phyloP scores from a whole-genome alignment of 148 eudicot species.

The Heliamphora exappendiculata region DNA sequence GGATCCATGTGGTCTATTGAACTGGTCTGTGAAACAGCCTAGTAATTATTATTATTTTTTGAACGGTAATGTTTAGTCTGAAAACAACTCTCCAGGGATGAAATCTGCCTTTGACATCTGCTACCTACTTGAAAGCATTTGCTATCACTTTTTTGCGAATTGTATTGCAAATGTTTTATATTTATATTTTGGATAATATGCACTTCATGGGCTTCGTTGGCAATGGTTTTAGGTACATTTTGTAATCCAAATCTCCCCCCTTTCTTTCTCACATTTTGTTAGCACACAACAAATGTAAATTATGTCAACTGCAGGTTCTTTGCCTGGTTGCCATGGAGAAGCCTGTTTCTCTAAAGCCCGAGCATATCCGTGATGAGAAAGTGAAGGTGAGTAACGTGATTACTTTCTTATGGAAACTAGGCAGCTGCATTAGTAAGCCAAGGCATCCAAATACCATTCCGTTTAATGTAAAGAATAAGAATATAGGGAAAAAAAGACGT shows the following conservation, averaged over 20 bases:
- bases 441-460: background rate
- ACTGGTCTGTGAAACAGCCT: background rate
- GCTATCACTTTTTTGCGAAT: background rate
- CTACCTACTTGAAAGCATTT: background rate
- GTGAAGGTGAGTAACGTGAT: constrained; percentile 56
- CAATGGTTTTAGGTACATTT: background rate
- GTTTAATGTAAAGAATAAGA: background rate
- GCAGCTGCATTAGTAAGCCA: background rate
- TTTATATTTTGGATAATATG: background rate
- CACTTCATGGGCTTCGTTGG: background rate
- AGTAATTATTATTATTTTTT: too few species aligned
- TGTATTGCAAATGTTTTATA: background rate
- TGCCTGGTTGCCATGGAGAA: constrained; percentile 98
- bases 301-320: constrained; percentile 53
- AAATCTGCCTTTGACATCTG: background rate
- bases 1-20: background rate
- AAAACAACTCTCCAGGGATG: background rate
- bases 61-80: background rate
- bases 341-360: constrained; percentile 84
- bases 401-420: background rate
- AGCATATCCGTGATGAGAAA: constrained; percentile 95
- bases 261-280: background rate
- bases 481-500: background rate
- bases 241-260: background rate
- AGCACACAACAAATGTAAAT: background rate